These are phyloP conservation scores for Pyrenophora teres DNA, from an alignment of 2,329 filamentous ascomycete species.

Conservation along the genomic window DNA sequence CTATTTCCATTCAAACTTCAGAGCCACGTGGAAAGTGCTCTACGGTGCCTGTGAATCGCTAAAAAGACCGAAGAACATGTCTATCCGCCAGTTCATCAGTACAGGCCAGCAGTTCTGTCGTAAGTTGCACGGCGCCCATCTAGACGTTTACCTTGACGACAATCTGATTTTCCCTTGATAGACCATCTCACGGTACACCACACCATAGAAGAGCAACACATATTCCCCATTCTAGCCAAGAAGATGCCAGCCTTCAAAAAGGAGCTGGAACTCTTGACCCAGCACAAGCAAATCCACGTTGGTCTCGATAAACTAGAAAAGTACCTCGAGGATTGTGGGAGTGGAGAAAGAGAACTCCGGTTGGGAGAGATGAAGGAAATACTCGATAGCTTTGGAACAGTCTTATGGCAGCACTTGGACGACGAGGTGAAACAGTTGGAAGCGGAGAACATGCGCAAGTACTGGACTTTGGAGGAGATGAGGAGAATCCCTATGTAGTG, in stretches of 20 bases:
- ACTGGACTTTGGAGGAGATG: conserved; percentile 80
- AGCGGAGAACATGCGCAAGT: conserved; percentile 85
- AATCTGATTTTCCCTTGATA: not conserved
- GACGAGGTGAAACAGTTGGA: conserved; percentile 79
- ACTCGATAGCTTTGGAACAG: conserved; percentile 77
- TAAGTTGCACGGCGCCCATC: not conserved
- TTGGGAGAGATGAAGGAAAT: conserved; percentile 66
- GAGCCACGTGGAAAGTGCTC: conserved; percentile 68
- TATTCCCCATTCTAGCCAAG: conserved; percentile 77
- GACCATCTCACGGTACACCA: conserved; percentile 75
- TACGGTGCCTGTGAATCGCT: conserved; percentile 66
- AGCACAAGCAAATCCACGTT: conserved; percentile 79
- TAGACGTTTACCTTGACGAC: not conserved
- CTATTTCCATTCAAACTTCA: conserved; percentile 56
- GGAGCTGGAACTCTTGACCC: conserved; percentile 68
- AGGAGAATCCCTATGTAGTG: conserved; percentile 67
- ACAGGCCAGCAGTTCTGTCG: conserved; percentile 70
- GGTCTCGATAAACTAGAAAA: conserved; percentile 71
- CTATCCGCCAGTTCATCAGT: conserved; percentile 70
- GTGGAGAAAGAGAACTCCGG: conserved; percentile 65
- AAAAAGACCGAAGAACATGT: conserved; percentile 66
- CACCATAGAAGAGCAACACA: conserved; percentile 77
- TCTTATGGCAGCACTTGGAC: conserved; percentile 82
- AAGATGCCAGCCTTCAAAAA: conserved; percentile 78
- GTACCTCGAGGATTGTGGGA: conserved; percentile 67